Base-by-base conservation (phyloP, 495 filamentous ascomycete genomes). In the Oidiodendron maius region DNA sequence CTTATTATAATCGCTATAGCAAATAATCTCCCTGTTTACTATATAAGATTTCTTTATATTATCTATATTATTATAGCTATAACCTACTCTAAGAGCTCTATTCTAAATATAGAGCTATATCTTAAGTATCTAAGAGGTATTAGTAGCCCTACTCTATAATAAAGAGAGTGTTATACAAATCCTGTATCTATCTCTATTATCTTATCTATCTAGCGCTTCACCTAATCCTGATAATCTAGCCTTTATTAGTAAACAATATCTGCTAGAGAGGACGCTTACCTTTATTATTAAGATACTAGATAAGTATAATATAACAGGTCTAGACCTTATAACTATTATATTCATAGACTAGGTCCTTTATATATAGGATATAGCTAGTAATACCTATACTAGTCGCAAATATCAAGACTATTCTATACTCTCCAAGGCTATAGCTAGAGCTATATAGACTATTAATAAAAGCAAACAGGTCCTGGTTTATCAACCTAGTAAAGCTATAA, bases 371-470 rank as follows among this genome's bases (percentile, higher is more conserved):
- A 24, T 68, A 53, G 38, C 57, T 55, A n/a, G 60, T 59, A 18
- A 70, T 68, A 3, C 65, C 61, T 38, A 68, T 68, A 11, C 64
- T 57, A 12, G 59, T 66, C 4, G 63, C 53, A 47, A 66, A 53
- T 51, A 70, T 60, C 16, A 70, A 46, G 15, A 65, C 49, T 44
- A 58, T 51, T 15, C 63, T 52, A 53, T 59, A 68, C 18, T 66
- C 52, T 20, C 58, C 55, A 53, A 68, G 40, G 34, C 56, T 40
- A 50, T 58, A 42, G 17, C 51, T 51, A 3, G 22, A 11, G 18
- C 67, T 59, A 60, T 65, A 69, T 20, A 59, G 64, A 4, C 67
- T 55, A 52, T 69, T 58, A 15, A 70, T 63, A 50, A 58, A 64
- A 4, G 56, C 61, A 40, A 48, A 40, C 22, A 40, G 59, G 5